Evolutionary conservation across 345 rosid species (phyloP).

Genomic region (Hibiscus trionum): DNA sequence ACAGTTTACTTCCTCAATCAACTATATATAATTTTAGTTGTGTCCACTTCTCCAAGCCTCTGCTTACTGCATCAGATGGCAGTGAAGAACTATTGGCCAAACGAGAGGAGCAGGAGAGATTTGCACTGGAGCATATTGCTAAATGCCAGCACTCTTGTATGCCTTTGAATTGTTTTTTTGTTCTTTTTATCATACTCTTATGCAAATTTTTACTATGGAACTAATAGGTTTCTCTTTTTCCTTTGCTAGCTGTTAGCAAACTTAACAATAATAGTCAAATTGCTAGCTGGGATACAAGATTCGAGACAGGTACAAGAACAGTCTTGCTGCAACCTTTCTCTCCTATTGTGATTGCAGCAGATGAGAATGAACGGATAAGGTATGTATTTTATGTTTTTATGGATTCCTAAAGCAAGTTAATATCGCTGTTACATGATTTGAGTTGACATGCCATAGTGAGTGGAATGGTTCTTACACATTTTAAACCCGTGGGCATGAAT

Average conservation of each 20-base stretch:
- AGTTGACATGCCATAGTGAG: not conserved
- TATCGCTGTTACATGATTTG: not conserved
- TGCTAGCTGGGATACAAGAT: conserved; percentile 87
- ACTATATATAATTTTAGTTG: conserved; percentile 93
- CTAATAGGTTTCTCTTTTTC: conserved; percentile 22
- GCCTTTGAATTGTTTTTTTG: conserved; percentile 14
- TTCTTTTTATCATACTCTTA: not conserved
- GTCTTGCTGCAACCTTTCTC: conserved; percentile 88
- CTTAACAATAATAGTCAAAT: conserved; percentile 61
- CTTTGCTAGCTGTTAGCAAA: conserved; percentile 61
- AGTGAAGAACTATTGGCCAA: conserved; percentile 60
- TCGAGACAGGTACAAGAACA: conserved; percentile 78
- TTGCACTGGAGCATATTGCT: conserved; percentile 71
- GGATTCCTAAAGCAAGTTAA: not conserved
- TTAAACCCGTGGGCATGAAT: not conserved
- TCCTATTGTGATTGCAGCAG: conserved; percentile 93
- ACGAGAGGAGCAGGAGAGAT: conserved; percentile 88
- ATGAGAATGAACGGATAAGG: conserved; percentile 92
- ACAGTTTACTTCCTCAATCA: conserved; percentile 86
- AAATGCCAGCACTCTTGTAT: conserved; percentile 84
- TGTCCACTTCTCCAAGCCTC: conserved; percentile 92
- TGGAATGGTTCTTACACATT: not conserved
- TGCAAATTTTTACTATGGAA: conserved; percentile 7
- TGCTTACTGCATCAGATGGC: conserved; percentile 73
- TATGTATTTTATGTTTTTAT: conserved; percentile 17